These are phyloP conservation scores for Umbelopsis isabellina DNA, from an alignment of 192 early-diverging fungal genomes.

Conservation along the genomic window DNA sequence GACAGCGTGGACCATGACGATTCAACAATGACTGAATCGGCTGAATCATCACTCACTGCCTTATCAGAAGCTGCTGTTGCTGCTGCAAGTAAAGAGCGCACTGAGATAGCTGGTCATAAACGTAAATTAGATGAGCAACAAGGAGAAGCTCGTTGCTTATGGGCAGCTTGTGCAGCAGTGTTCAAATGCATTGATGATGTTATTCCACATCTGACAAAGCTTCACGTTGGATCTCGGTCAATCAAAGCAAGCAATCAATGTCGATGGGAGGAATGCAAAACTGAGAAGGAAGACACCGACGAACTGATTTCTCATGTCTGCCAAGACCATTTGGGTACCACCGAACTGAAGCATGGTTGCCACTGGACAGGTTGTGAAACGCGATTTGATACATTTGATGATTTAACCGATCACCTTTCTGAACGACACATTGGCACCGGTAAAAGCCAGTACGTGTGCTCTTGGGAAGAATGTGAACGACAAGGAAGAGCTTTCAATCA, in stretches of 20 bases:
- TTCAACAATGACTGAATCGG: background rate
- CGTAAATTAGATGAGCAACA: constrained; percentile 7
- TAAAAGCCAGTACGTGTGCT: constrained; percentile 56
- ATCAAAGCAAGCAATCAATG: constrained; percentile 46
- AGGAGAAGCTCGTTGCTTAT: constrained; percentile 42
- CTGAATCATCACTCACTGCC: background rate
- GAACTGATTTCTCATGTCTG: constrained; percentile 66
- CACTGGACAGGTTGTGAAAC: constrained; percentile 70
- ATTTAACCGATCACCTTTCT: constrained; percentile 65
- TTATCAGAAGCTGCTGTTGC: background rate
- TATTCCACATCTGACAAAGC: constrained; percentile 54
- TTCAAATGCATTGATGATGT: constrained; percentile 55
- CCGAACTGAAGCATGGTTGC: constrained; percentile 64
- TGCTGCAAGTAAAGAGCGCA: background rate
- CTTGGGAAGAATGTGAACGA: constrained; percentile 55
- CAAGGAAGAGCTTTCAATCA: constrained; percentile 53
- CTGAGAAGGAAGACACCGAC: constrained; percentile 50
- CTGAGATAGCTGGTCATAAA: background rate
- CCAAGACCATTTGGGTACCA: constrained; percentile 53
- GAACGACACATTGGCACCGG: constrained; percentile 67
- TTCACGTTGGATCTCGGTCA: constrained; percentile 41
- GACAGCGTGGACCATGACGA: background rate
- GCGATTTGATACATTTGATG: constrained; percentile 62
- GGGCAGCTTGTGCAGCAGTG: constrained; percentile 52
- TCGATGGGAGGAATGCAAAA: constrained; percentile 65